These are phyloP conservation scores for Hypoxylon sp. DNA, from an alignment of 2,329 filamentous ascomycete genomes.

Conservation along the genomic window DNA sequence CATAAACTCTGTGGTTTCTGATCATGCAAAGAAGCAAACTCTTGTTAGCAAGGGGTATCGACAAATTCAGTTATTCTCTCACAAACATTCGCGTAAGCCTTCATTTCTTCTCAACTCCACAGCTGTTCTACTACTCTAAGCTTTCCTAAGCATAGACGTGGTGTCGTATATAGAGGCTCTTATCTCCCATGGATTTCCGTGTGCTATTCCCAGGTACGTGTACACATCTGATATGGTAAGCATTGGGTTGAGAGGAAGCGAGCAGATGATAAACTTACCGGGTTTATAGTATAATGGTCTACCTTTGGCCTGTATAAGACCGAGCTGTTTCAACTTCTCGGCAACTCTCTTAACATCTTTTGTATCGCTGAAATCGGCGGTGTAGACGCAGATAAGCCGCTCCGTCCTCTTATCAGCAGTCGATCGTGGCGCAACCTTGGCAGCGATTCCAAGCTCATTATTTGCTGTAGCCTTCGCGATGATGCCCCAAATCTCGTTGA, in stretches of 20 bases:
- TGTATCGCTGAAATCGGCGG: slow-evolving; percentile 78
- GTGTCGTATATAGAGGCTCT: slow-evolving; percentile 71
- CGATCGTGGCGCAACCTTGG: slow-evolving; percentile 78
- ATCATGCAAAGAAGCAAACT: slow-evolving; percentile 30
- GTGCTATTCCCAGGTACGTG: slow-evolving; percentile 75
- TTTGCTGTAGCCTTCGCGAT: slow-evolving; percentile 77
- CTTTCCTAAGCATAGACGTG: slow-evolving; percentile 56
- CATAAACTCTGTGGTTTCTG: slow-evolving; percentile 24
- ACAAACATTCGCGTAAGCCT: slow-evolving; percentile 6
- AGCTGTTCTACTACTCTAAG: slow-evolving; percentile 35
- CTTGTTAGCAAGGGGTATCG: slow-evolving; percentile 41
- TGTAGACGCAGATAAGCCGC: slow-evolving; percentile 83
- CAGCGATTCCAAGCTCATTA: slow-evolving; percentile 78
- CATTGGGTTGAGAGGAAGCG: background rate
- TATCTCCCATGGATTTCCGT: slow-evolving; percentile 73
- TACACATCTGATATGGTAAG: slow-evolving; percentile 69
- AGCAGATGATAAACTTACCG: slow-evolving; percentile 62
- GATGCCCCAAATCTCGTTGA: slow-evolving; percentile 75
- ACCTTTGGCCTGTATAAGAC: slow-evolving; percentile 65
- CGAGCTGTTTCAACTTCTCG: slow-evolving; percentile 71
- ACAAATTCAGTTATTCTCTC: slow-evolving; percentile 30
- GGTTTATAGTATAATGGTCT: slow-evolving; percentile 83
- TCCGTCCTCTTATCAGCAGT: slow-evolving; percentile 60
- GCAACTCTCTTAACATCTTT: slow-evolving; percentile 80
- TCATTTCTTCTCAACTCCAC: slow-evolving; percentile 12